phyloP scores from a whole-genome alignment of 2,329 filamentous ascomycete species.

The Coniella lustricola region DNA sequence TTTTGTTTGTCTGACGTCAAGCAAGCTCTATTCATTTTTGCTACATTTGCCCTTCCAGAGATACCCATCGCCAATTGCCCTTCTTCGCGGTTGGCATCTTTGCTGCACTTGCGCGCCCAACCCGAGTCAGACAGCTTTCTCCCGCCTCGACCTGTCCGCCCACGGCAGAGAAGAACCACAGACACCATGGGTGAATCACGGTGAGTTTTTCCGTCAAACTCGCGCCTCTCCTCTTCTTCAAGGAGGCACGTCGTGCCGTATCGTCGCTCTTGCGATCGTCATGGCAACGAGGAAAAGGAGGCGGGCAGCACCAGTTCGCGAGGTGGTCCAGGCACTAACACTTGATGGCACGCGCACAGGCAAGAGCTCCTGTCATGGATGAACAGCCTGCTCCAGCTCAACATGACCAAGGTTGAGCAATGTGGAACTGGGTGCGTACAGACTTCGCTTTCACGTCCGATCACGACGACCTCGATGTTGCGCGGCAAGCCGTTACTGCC shows the following conservation, averaged over 20 bases:
- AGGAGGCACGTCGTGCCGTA: not conserved
- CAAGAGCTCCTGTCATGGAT: slow-evolving; percentile 96
- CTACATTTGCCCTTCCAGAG: slow-evolving; percentile 6
- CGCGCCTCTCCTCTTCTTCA: not conserved
- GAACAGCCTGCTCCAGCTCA: slow-evolving; percentile 95
- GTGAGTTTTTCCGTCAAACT: slow-evolving; percentile 27
- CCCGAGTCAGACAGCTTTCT: not conserved
- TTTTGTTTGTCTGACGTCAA: slow-evolving; percentile 1
- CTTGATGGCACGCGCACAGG: slow-evolving; percentile 40
- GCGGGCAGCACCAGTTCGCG: not conserved
- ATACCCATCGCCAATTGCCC: slow-evolving; percentile 11
- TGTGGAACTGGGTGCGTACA: slow-evolving; percentile 84
- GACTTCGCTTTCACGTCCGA: not conserved
- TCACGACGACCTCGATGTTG: not conserved
- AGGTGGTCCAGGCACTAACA: slow-evolving; percentile 4
- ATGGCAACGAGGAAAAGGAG: not conserved
- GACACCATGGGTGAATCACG: slow-evolving; percentile 58
- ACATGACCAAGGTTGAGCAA: slow-evolving; percentile 98
- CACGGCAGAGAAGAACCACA: slow-evolving; percentile 7
- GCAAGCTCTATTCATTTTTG: not conserved
- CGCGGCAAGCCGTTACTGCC: not conserved
- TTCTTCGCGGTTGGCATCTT: not conserved
- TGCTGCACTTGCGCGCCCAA: not conserved
- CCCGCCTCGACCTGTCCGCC: too few relatives aligned
- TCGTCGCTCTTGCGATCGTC: not conserved